phyloP scores from a whole-genome alignment of 768 basidiomycete genomes.

The Agaricus subrufescens region DNA sequence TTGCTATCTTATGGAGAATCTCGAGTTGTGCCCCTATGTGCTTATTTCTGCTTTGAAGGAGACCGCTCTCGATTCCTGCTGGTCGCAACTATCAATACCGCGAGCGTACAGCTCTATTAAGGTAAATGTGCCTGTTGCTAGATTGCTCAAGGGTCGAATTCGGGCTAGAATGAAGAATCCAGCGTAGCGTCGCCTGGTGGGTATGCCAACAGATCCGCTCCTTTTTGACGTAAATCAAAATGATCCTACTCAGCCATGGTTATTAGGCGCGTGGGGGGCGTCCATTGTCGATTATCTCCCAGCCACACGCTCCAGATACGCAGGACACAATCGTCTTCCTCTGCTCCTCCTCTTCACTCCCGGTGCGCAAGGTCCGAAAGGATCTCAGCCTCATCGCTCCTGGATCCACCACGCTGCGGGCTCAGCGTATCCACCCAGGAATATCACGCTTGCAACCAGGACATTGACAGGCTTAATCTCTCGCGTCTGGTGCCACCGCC shows the following conservation, averaged over 20 bases:
- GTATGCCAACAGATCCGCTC: slow-evolving; percentile 4
- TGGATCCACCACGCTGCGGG: slow-evolving; percentile 3
- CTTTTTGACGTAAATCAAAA: slow-evolving; percentile 3
- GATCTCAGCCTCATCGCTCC: neutral
- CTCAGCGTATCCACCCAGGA: neutral
- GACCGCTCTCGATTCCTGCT: too few species aligned
- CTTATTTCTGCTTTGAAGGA: too few species aligned
- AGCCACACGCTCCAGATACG: neutral
- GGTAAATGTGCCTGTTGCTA: too few species aligned
- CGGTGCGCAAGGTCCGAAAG: neutral
- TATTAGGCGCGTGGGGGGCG: neutral
- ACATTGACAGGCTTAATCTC: slow-evolving; percentile 1
- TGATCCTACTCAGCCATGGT: neutral
- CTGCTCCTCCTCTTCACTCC: neutral
- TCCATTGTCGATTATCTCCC: neutral
- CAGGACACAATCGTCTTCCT: neutral
- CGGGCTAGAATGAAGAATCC: too few species aligned
- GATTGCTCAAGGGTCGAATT: too few species aligned
- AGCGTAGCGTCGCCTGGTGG: neutral
- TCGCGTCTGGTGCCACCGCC: neutral
- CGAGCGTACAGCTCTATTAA: too few species aligned
- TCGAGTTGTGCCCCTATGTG: too few species aligned
- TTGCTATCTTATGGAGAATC: too few species aligned
- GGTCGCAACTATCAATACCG: too few species aligned
- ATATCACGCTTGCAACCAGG: neutral